A percentile compares a stretch with the other conserved stretches of the same genome.
Conservation (phyloP, 768 basidiomycete genomes). For the Termitomyces sp. region DNA sequence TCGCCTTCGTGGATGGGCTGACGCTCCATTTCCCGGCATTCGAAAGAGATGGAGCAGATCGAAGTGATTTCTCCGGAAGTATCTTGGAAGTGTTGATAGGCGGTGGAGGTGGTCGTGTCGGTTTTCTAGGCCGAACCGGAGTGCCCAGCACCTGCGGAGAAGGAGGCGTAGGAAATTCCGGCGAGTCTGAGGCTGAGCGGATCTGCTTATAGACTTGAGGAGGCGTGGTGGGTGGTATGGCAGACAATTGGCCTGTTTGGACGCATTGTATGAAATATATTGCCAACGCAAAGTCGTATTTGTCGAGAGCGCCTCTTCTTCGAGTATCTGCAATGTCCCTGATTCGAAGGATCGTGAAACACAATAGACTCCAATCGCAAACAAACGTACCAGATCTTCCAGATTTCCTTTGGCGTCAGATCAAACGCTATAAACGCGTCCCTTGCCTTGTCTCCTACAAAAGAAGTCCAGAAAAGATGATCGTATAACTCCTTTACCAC, state of each 20-base stretch:
- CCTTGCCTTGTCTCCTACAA: constrained; percentile 49
- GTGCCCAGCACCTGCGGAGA: constrained; percentile 1
- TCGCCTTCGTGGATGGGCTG: constrained; percentile 19
- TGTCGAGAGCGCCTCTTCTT: constrained; percentile 53
- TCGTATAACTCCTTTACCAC: background rate
- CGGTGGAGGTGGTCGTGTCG: background rate
- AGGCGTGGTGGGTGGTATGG: constrained; percentile 27
- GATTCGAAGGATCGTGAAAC: background rate
- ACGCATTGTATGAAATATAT: constrained; percentile 57
- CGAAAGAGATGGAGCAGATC: background rate
- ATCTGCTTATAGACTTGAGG: constrained; percentile 25
- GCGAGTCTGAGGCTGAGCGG: constrained; percentile 2
- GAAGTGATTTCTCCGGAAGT: background rate
- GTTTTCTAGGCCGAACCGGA: background rate
- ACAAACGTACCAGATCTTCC: constrained; percentile 49
- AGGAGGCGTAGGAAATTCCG: constrained; percentile 1
- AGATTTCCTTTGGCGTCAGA: constrained; percentile 52
- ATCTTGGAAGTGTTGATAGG: background rate
- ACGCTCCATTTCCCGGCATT: constrained; percentile 19
- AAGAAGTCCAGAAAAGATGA: background rate
- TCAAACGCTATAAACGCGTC: constrained; percentile 60
- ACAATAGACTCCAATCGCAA: background rate
- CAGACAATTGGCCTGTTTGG: constrained; percentile 25
- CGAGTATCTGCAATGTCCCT: constrained; percentile 63
- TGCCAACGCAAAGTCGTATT: constrained; percentile 63